These are phyloP conservation scores for Salix exigua DNA, from an alignment of 345 rosid species.

Conservation along the genomic window DNA sequence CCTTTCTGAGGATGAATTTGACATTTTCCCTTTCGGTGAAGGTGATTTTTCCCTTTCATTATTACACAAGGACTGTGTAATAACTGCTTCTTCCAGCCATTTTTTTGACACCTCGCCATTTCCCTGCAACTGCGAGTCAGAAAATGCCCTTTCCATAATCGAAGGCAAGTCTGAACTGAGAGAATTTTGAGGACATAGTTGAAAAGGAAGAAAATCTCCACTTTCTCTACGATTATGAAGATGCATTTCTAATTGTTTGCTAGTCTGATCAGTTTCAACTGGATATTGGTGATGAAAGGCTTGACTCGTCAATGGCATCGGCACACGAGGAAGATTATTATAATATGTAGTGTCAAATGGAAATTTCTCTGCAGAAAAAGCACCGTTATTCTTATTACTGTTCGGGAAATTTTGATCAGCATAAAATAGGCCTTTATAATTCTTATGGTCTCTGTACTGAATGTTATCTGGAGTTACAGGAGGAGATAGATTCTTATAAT, in stretches of 20 bases:
- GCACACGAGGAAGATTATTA: constrained; percentile 32
- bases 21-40: constrained; percentile 31
- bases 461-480: constrained; percentile 44
- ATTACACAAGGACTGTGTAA: constrained; percentile 22
- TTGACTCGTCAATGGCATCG: constrained; percentile 27
- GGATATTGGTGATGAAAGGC: constrained; percentile 34
- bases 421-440: constrained; percentile 15
- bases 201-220: constrained; percentile 33
- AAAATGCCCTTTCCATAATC: constrained; percentile 49
- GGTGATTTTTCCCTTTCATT: constrained; percentile 42
- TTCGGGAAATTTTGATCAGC: constrained; percentile 17
- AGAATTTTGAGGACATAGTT: constrained; percentile 23
- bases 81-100: constrained; percentile 26
- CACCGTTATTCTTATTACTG: constrained; percentile 21
- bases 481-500: constrained; percentile 42
- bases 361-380: constrained; percentile 20
- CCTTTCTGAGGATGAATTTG: constrained; percentile 27
- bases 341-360: constrained; percentile 30
- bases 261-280: constrained; percentile 25
- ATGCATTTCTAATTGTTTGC: constrained; percentile 28
- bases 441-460: constrained; percentile 30
- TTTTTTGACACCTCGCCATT: constrained; percentile 29
- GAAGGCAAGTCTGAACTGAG: constrained; percentile 21
- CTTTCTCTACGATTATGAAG: constrained; percentile 44
- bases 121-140: constrained; percentile 49